phyloP scores from a whole-genome alignment of 169 alveolate genomes.

The Babesia sp. region DNA sequence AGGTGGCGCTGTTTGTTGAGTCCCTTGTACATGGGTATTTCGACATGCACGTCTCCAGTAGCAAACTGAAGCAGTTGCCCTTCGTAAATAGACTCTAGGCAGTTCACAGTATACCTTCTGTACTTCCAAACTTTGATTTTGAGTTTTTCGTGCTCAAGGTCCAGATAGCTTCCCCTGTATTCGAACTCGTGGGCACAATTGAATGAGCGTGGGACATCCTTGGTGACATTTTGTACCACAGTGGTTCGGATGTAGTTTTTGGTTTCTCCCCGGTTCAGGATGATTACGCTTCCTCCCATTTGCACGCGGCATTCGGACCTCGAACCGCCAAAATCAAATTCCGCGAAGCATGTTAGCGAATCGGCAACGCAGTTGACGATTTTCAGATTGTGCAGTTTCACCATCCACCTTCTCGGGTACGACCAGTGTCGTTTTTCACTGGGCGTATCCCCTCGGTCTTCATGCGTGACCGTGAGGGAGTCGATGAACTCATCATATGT shows the following conservation, averaged over 20 bases:
- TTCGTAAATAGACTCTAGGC: constrained; percentile 80
- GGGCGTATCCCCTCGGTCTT: constrained; percentile 73
- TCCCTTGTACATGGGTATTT: constrained; percentile 71
- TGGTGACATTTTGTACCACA: constrained; percentile 74
- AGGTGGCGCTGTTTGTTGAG: constrained; percentile 63
- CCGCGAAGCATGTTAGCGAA: constrained; percentile 73
- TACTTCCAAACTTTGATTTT: constrained; percentile 81
- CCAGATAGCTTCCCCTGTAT: constrained; percentile 81
- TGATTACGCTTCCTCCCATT: constrained; percentile 70
- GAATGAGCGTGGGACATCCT: constrained; percentile 74
- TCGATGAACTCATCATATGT: constrained; percentile 74
- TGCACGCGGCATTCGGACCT: constrained; percentile 77
- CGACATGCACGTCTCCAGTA: constrained; percentile 70
- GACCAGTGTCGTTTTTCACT: constrained; percentile 74
- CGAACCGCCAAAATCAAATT: constrained; percentile 77
- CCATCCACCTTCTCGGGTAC: constrained; percentile 75
- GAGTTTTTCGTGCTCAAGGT: constrained; percentile 80
- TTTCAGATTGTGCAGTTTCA: constrained; percentile 69
- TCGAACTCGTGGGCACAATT: constrained; percentile 78
- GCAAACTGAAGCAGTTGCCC: constrained; percentile 73
- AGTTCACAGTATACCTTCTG: constrained; percentile 72
- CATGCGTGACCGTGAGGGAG: constrained; percentile 58
- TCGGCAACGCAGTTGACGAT: constrained; percentile 68
- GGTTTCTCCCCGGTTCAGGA: constrained; percentile 74
- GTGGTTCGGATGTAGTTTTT: constrained; percentile 81